Conservation (phyloP, 2,329 filamentous ascomycete species). For the Penicillium sp. region DNA sequence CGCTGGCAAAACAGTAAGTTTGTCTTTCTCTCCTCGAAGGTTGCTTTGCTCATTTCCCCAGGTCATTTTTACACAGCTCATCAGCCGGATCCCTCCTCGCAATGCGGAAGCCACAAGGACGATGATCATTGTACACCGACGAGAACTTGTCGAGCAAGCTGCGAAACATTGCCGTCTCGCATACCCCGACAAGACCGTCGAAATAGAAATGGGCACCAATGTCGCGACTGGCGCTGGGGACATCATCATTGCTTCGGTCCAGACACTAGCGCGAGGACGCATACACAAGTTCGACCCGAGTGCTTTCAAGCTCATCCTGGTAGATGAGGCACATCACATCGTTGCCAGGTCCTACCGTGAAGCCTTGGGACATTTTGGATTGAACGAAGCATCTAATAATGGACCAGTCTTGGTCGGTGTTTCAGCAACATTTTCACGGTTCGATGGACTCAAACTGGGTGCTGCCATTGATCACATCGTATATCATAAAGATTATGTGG, state of each 20-base stretch:
- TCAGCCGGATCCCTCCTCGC: conserved; percentile 68
- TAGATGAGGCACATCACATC: conserved; percentile 97
- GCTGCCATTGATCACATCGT: conserved; percentile 92
- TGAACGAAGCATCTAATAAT: conserved; percentile 53
- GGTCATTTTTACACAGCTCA: conserved; percentile 96
- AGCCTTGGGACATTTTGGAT: conserved; percentile 75
- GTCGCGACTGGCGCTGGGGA: conserved; percentile 80
- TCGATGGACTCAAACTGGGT: conserved; percentile 80
- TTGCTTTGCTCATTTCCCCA: conserved; percentile 37
- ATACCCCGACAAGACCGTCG: conserved; percentile 78
- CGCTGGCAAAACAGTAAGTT: conserved; percentile 77
- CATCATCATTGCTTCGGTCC: conserved; percentile 89
- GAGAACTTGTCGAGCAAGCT: conserved; percentile 93
- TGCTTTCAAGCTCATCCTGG: conserved; percentile 83
- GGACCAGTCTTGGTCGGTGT: conserved; percentile 80
- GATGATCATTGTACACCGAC: conserved; percentile 86
- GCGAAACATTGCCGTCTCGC: conserved; percentile 77
- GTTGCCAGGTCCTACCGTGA: conserved; percentile 79
- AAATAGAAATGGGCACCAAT: conserved; percentile 85
- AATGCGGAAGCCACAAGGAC: conserved; percentile 68
- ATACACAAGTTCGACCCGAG: conserved; percentile 79
- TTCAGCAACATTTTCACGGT: conserved; percentile 77
- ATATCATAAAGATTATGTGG: conserved; percentile 82
- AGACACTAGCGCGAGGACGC: conserved; percentile 76
- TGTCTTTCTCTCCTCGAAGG: too few species aligned